Evolutionary conservation across 768 basidiomycete genomes (phyloP).

Genomic region (Suillus variegatus): DNA sequence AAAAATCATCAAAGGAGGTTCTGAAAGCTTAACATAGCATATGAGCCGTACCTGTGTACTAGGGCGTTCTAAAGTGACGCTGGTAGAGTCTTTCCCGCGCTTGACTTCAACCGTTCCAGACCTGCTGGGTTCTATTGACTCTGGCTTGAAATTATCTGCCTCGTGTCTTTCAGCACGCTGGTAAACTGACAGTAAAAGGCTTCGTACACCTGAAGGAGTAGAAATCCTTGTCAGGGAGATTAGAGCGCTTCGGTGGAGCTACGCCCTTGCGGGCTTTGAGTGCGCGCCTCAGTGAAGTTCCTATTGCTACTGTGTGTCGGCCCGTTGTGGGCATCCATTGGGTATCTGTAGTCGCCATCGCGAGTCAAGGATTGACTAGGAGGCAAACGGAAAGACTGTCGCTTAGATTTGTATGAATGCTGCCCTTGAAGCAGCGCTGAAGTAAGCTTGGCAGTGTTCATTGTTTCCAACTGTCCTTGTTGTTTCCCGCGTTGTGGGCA

Average conservation of each 20-base stretch:
- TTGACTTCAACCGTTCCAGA: slow-evolving; percentile 67
- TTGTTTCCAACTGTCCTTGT: not conserved
- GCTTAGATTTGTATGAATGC: not conserved
- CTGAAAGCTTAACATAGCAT: not conserved
- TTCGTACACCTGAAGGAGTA: slow-evolving; percentile 76
- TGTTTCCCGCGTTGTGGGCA: not conserved
- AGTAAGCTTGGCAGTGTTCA: slow-evolving; percentile 4
- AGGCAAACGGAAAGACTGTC: no score
- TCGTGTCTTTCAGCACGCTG: slow-evolving; percentile 1
- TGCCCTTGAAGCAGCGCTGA: not conserved
- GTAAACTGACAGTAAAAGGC: slow-evolving; percentile 1
- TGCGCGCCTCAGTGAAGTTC: slow-evolving; percentile 60
- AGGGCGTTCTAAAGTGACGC: slow-evolving; percentile 63
- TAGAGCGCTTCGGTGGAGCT: slow-evolving; percentile 40
- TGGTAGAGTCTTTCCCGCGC: slow-evolving; percentile 51
- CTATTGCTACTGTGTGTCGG: slow-evolving; percentile 59
- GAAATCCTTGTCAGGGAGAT: slow-evolving; percentile 66
- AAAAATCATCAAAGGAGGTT: slow-evolving; percentile 2
- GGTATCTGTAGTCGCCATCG: slow-evolving; percentile 45
- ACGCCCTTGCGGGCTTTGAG: slow-evolving; percentile 69
- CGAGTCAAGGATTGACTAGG: slow-evolving; percentile 4
- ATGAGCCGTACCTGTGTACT: slow-evolving; percentile 56
- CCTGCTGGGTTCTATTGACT: slow-evolving; percentile 64
- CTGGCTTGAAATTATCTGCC: slow-evolving; percentile 76
- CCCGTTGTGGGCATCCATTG: slow-evolving; percentile 64